Percentiles rank a stretch among this genome's conserved stretches.
Evolutionary conservation across 257 asterid species (phyloP).

Genomic region (Paraleonurus japonicus): DNA sequence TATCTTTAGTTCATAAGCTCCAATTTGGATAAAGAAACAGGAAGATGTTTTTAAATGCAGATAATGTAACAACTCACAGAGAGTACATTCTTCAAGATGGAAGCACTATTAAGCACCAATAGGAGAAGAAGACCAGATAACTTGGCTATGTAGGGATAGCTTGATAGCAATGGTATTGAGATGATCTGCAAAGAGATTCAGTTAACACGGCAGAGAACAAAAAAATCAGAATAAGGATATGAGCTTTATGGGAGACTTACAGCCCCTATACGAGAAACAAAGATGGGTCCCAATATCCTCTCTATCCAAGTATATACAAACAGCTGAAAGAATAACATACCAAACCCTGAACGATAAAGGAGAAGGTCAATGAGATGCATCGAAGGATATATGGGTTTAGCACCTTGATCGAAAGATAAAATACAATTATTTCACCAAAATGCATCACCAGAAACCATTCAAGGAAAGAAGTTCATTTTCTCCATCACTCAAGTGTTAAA

Average conservation of each 20-base stretch:
- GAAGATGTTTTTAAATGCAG: neutral
- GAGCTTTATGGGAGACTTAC: constrained; percentile 40
- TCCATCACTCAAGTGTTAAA: neutral
- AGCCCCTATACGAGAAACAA: constrained; percentile 65
- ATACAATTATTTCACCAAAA: neutral
- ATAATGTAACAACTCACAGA: constrained; percentile 48
- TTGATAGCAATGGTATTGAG: constrained; percentile 60
- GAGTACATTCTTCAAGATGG: constrained; percentile 63
- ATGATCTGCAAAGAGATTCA: constrained; percentile 44
- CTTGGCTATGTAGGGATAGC: constrained; percentile 66
- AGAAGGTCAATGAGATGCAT: neutral
- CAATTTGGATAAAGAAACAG: neutral
- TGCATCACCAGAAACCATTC: neutral
- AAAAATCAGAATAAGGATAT: neutral
- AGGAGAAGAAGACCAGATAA: constrained; percentile 56
- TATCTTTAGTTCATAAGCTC: neutral
- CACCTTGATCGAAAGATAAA: neutral
- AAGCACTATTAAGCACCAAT: constrained; percentile 57
- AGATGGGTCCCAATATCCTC: constrained; percentile 57
- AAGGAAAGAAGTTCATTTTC: neutral
- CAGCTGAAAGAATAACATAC: constrained; percentile 72
- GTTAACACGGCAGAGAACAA: neutral
- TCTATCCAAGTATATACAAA: constrained; percentile 56
- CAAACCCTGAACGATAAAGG: constrained; percentile 52
- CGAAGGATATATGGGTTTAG: neutral